Percentiles rank a stretch among this genome's conserved stretches.
phyloP scores from a whole-genome alignment of 805 yeast genomes.

The Pichia ethanolica region DNA sequence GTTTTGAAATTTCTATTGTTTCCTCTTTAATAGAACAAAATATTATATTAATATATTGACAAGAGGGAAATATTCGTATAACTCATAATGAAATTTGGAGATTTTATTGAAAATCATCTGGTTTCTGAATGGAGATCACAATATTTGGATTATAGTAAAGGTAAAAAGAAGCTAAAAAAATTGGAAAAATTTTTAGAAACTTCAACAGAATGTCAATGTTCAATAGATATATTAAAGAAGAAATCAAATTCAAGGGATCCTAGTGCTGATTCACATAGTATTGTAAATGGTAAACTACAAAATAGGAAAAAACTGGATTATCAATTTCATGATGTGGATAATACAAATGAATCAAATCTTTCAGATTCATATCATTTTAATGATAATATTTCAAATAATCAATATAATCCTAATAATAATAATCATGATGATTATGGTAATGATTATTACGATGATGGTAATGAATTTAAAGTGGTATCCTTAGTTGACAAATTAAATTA shows the following conservation, averaged over 20 bases:
- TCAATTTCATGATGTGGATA: neutral
- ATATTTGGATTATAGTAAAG: conserved; percentile 61
- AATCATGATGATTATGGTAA: neutral
- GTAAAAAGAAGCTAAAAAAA: conserved; percentile 32
- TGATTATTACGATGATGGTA: neutral
- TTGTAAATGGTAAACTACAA: neutral
- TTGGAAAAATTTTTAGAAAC: conserved; percentile 8
- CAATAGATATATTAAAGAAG: too few species aligned
- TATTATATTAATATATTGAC: too few species aligned
- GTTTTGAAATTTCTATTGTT: too few species aligned
- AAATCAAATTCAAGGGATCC: neutral
- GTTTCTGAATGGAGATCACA: conserved; percentile 88
- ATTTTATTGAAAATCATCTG: conserved; percentile 54
- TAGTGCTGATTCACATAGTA: neutral
- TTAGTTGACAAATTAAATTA: neutral
- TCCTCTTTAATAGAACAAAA: too few species aligned
- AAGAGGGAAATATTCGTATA: too few species aligned
- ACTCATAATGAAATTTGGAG: conserved; percentile 58
- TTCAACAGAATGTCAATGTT: conserved; percentile 3
- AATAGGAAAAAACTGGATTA: neutral
- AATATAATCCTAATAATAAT: too few species aligned
- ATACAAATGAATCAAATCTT: too few species aligned
- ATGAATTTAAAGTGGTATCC: neutral
- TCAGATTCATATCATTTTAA: too few species aligned
- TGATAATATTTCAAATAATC: neutral